Evolutionary conservation across 129 eudicot species (phyloP).

Genomic region (Pseudognaphalium luteoalbum): DNA sequence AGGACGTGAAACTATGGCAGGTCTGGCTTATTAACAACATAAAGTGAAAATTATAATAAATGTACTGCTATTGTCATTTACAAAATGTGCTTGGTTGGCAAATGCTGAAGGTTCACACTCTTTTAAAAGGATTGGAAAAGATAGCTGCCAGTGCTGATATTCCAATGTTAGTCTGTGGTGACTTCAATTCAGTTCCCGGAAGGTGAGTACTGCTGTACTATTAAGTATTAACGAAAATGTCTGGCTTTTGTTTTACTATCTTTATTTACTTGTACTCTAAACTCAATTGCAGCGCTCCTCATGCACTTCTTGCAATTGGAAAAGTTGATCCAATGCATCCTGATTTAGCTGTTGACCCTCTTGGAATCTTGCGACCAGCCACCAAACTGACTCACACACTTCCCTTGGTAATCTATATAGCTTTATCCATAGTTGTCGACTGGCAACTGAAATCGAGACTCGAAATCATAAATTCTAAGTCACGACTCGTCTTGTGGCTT

Average conservation of each 20-base stretch:
- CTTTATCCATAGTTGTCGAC: neutral
- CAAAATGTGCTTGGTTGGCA: slow-evolving; percentile 9
- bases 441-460: too few species aligned
- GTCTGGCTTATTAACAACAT: slow-evolving; percentile 30
- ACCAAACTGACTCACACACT: slow-evolving; percentile 67
- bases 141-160: slow-evolving; percentile 58
- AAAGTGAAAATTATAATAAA: neutral
- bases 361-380: slow-evolving; percentile 63
- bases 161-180: slow-evolving; percentile 59
- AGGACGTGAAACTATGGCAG: slow-evolving; percentile 99
- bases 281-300: slow-evolving; percentile 66
- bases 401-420: slow-evolving; percentile 54
- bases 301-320: slow-evolving; percentile 82
- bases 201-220: slow-evolving; percentile 26
- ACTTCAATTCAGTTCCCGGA: slow-evolving; percentile 55
- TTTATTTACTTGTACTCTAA: slow-evolving; percentile 5
- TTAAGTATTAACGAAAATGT: neutral
- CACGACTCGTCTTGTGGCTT: too few species aligned
- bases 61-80: neutral
- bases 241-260: slow-evolving; percentile 2
- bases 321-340: slow-evolving; percentile 83
- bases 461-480: too few species aligned
- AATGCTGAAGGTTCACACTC: slow-evolving; percentile 48
- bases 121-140: slow-evolving; percentile 56
- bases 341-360: slow-evolving; percentile 73